phyloP scores from a whole-genome alignment of 2,329 filamentous ascomycete genomes.

The Ceratocystis lukuohia region DNA sequence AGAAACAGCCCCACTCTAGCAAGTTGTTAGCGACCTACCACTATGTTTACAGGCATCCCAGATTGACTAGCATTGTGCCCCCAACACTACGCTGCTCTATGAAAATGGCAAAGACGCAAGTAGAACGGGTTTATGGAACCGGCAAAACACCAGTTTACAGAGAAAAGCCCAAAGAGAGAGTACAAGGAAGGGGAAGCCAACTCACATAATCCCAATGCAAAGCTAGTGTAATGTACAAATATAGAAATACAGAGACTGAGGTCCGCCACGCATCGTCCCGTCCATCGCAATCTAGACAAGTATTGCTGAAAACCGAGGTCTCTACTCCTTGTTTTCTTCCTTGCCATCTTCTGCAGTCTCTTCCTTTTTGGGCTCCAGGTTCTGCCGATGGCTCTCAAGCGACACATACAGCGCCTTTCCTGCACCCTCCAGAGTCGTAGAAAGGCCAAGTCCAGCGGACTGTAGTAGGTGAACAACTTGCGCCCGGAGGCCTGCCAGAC shows the following conservation, averaged over 20 bases:
- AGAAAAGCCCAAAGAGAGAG: background rate
- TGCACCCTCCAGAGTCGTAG: conserved; percentile 64
- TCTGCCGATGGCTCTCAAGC: conserved; percentile 65
- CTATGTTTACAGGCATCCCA: too few species aligned
- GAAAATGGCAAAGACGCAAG: too few species aligned
- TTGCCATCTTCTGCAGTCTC: background rate
- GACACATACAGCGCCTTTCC: conserved; percentile 76
- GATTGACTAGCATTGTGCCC: too few species aligned
- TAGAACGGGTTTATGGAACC: background rate
- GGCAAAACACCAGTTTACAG: background rate
- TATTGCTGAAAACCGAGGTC: background rate
- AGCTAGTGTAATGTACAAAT: background rate
- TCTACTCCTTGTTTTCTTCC: conserved; percentile 11
- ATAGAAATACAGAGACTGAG: background rate
- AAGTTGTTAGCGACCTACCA: too few species aligned
- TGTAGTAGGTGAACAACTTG: conserved; percentile 74
- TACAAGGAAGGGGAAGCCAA: background rate
- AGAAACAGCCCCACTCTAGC: too few species aligned
- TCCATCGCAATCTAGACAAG: too few species aligned
- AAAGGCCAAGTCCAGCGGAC: conserved; percentile 62
- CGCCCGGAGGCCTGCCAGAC: conserved; percentile 63
- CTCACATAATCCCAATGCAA: background rate
- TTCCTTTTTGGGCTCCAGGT: conserved; percentile 52
- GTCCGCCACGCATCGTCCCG: background rate
- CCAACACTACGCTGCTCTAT: too few species aligned